Evolutionary conservation across 2,329 filamentous ascomycete genomes (phyloP).

Genomic region (Colletotrichum australisinense): DNA sequence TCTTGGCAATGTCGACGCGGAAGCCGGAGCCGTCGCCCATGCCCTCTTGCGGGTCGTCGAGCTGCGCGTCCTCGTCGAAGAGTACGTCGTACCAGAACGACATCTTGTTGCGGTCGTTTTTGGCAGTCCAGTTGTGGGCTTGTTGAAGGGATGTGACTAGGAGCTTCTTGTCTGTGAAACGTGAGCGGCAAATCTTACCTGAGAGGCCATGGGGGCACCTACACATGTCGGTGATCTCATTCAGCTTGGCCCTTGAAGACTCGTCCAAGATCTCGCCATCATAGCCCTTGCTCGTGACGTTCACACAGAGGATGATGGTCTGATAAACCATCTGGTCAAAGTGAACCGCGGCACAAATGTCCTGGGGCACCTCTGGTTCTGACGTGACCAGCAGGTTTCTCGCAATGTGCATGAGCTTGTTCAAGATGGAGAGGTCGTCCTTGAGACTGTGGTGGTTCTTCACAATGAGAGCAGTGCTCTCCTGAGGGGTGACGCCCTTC

Average conservation of each 20-base stretch:
- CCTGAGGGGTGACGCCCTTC: constrained; percentile 68
- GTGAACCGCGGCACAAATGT: constrained; percentile 72
- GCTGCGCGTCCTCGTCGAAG: constrained; percentile 66
- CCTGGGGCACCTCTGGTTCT: constrained; percentile 73
- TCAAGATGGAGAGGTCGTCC: constrained; percentile 71
- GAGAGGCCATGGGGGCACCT: constrained; percentile 42
- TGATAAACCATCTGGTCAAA: constrained; percentile 76
- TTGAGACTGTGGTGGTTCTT: constrained; percentile 71
- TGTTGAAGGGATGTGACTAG: constrained; percentile 75
- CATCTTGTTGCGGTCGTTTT: constrained; percentile 78
- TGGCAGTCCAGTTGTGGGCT: constrained; percentile 76
- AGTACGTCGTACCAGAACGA: constrained; percentile 75
- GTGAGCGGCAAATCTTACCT: constrained; percentile 35
- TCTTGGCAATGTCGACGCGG: constrained; percentile 66
- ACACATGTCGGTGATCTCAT: constrained; percentile 75
- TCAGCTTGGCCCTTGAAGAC: constrained; percentile 64
- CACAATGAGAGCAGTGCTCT: constrained; percentile 72
- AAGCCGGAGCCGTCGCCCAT: constrained; percentile 65
- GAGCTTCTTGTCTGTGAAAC: constrained; percentile 68
- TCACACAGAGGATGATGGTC: constrained; percentile 73
- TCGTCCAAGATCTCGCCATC: constrained; percentile 73
- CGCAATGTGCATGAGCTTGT: constrained; percentile 76
- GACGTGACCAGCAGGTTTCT: constrained; percentile 73
- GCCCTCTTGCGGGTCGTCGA: constrained; percentile 61
- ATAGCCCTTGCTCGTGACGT: constrained; percentile 75